phyloP scores from a whole-genome alignment of 23 red algal species.

The Pyropia haitanensis region DNA sequence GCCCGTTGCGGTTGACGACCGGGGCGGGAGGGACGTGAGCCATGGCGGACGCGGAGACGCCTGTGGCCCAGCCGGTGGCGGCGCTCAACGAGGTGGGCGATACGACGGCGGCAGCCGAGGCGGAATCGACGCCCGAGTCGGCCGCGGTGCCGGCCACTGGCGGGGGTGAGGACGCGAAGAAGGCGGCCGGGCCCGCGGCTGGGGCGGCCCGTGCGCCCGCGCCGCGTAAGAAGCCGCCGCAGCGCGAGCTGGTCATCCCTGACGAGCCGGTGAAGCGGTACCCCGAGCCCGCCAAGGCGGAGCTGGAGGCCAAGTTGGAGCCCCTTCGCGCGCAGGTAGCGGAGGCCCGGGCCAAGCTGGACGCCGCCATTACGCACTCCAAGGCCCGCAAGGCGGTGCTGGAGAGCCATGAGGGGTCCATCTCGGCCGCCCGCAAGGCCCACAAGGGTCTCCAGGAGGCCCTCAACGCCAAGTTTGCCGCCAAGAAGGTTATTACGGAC shows the following conservation, averaged over 20 bases:
- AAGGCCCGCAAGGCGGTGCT: constrained; percentile 47
- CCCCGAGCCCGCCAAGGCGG: constrained; percentile 38
- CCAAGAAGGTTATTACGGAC: constrained; percentile 13
- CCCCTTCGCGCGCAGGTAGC: constrained; percentile 17
- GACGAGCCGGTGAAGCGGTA: constrained; percentile 57
- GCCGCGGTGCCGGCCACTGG: too few relatives aligned
- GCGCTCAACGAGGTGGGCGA: constrained; percentile 4
- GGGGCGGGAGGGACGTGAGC: too few relatives aligned
- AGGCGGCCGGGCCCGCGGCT: too few relatives aligned
- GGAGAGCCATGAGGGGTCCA: constrained; percentile 19
- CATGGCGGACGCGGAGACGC: too few relatives aligned
- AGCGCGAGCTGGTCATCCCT: constrained; percentile 11
- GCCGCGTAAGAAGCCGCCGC: too few relatives aligned
- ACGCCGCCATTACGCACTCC: constrained; percentile 9
- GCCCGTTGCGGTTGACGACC: too few relatives aligned
- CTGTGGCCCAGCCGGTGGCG: too few relatives aligned
- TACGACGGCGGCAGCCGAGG: constrained; percentile 2
- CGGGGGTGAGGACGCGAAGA: too few relatives aligned
- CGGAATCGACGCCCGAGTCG: constrained; percentile 10
- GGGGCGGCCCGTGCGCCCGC: too few relatives aligned
- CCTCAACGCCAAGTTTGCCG: constrained; percentile 34
- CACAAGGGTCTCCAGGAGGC: constrained; percentile 17
- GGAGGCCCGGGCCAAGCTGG: constrained; percentile 37
- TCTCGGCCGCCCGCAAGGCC: constrained; percentile 21
- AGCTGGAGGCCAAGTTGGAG: constrained; percentile 35